phyloP scores from a whole-genome alignment of 2,329 filamentous ascomycete genomes.

The Cercospora sojina region DNA sequence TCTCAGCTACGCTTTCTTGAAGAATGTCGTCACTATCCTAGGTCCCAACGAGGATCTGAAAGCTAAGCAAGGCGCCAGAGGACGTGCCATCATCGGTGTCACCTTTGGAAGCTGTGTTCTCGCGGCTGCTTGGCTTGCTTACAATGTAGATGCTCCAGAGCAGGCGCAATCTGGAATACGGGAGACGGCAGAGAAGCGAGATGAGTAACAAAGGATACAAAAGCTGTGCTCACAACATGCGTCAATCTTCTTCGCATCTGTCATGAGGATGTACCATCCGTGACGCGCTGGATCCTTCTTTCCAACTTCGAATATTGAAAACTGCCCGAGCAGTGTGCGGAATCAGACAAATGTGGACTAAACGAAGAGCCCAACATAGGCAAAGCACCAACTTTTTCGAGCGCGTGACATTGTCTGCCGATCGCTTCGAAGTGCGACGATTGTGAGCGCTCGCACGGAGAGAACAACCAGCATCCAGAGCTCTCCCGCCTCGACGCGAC shows the following conservation, averaged over 20 bases:
- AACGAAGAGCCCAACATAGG: background rate
- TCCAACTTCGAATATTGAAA: background rate
- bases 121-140: conserved; percentile 38
- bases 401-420: background rate
- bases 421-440: background rate
- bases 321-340: background rate
- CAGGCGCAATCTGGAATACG: background rate
- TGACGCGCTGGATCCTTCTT: background rate
- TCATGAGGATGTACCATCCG: background rate
- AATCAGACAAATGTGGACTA: background rate
- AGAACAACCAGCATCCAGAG: background rate
- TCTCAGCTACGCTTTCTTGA: conserved; percentile 84
- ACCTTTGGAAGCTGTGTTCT: conserved; percentile 48
- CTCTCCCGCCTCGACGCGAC: background rate
- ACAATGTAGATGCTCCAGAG: conserved; percentile 22
- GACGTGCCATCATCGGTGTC: conserved; percentile 49
- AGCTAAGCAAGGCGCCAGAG: conserved; percentile 49
- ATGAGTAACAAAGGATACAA: background rate
- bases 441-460: background rate
- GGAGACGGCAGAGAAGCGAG: background rate
- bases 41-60: conserved; percentile 50
- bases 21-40: conserved; percentile 88
- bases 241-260: background rate
- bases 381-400: background rate
- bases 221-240: background rate